Evolutionary conservation across 768 basidiomycete genomes (phyloP).

Genomic region (Boletus pseudo-olivaceus): DNA sequence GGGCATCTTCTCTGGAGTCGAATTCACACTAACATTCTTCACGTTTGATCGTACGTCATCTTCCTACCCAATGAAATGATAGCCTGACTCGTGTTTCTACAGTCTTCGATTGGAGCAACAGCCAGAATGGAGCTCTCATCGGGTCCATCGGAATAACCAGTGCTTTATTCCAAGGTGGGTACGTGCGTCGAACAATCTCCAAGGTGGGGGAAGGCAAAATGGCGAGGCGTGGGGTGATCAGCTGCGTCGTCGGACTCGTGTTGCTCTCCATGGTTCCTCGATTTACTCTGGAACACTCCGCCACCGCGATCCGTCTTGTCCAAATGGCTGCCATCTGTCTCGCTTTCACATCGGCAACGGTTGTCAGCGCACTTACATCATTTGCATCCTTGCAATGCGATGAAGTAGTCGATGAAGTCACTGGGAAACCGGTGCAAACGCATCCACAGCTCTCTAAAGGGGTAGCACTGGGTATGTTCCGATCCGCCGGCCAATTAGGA

Average conservation of each 20-base stretch:
- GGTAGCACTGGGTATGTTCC: slow-evolving; percentile 77
- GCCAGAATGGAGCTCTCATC: slow-evolving; percentile 81
- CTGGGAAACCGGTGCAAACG: slow-evolving; percentile 50
- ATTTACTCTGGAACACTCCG: slow-evolving; percentile 40
- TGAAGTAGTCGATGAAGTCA: slow-evolving; percentile 56
- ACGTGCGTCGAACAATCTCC: slow-evolving; percentile 78
- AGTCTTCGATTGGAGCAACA: slow-evolving; percentile 90
- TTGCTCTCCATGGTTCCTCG: slow-evolving; percentile 71
- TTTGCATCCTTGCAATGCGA: slow-evolving; percentile 90
- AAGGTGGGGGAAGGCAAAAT: slow-evolving; percentile 78
- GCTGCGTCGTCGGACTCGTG: slow-evolving; percentile 67
- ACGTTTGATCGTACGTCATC: slow-evolving; percentile 75
- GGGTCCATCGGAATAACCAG: slow-evolving; percentile 88
- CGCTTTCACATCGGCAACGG: slow-evolving; percentile 93
- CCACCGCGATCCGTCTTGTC: slow-evolving; percentile 49
- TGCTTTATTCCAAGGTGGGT: slow-evolving; percentile 88
- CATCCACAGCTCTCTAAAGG: slow-evolving; percentile 79
- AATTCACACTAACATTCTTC: slow-evolving; percentile 95
- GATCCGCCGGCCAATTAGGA: slow-evolving; percentile 92
- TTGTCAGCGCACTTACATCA: slow-evolving; percentile 90
- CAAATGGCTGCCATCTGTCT: slow-evolving; percentile 77
- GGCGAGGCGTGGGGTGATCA: slow-evolving; percentile 74
- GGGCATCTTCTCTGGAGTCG: slow-evolving; percentile 88
- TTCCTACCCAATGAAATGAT: background rate
- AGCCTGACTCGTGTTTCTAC: slow-evolving; percentile 3